These are phyloP conservation scores for Talaromyces sp. DNA, from an alignment of 2,329 filamentous ascomycete species.

Conservation along the genomic window DNA sequence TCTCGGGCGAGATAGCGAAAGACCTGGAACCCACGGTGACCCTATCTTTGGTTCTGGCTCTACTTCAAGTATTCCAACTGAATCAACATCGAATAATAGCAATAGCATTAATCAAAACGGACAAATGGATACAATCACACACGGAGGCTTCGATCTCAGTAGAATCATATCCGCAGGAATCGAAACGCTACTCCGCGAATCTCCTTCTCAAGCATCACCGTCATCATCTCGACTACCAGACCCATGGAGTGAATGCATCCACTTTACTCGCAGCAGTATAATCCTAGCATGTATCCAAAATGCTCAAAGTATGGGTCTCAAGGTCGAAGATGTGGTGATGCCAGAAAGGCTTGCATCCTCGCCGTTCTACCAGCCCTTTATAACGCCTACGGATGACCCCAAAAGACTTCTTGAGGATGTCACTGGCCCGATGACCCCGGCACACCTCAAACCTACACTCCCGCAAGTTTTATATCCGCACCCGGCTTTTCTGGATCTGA, in stretches of 20 bases:
- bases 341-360: constrained; percentile 28
- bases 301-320: neutral
- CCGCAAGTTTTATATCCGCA: constrained; percentile 42
- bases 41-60: neutral
- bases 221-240: neutral
- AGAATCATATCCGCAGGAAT: constrained; percentile 22
- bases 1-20: neutral
- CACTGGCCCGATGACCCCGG: constrained; percentile 28
- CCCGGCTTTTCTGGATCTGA: constrained; percentile 38
- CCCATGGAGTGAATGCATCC: constrained; percentile 4
- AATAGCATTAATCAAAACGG: neutral
- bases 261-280: neutral
- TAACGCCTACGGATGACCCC: neutral
- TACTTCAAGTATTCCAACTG: neutral
- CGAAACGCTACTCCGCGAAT: neutral
- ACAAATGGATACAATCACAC: neutral
- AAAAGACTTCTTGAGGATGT: constrained; percentile 26
- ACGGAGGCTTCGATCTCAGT: constrained; percentile 26
- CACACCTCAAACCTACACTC: constrained; percentile 39
- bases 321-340: constrained; percentile 19
- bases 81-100: neutral
- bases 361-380: constrained; percentile 32
- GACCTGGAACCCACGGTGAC: neutral
- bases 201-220: neutral
- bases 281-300: constrained; percentile 1